Base-by-base conservation (phyloP, 1,284 basidiomycete species). In the Apiotrichum veenhuisii region DNA sequence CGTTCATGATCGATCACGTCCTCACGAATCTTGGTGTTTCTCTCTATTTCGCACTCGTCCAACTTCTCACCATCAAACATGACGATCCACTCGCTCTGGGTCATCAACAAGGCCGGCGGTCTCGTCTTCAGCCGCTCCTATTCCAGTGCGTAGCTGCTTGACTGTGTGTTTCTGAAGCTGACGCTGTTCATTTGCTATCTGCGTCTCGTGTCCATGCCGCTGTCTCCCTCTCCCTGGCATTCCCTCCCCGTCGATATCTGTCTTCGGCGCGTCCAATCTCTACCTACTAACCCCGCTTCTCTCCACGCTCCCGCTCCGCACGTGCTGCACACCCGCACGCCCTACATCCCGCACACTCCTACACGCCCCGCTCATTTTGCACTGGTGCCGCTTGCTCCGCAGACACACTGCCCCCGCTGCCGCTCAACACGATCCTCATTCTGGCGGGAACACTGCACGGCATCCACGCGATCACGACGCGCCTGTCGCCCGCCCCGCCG, bases 31-130 rank as follows among this genome's bases (percentile, higher is more conserved):
- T n/a, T n/a, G n/a, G n/a, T 34, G 33, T 38, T n/a, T n/a, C 18
- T 38, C 37, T 20, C 20, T 20, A 41, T 41, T 22, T 10, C 40
- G 4, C 17, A 18, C 37, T n/a, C 17, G 17, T 18, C 4, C 37
- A 17, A 15, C 27, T 18, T 45, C 42, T 17, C 40, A 25, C 22
- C 22, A 9, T 30, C 52, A 58, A 22, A 34, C 27, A 73, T 74
- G 71, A 70, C 72, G 30, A 65, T 78, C 49, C 73, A 74, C 65
- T 67, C 73, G 5, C 59, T 78, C 36, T 78, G 77, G 93, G 88
- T 98, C 61, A 97, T 98, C 73, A 98, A 98, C 80, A 98, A 98
- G 80, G 96, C 96, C 18, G 95, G 95, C 26, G 96, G 95, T 18
- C 84, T 98, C 41, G 89, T 98, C 58, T 98, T 94, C 78, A 89